phyloP scores from a whole-genome alignment of 805 yeast species.

The Wickerhamomyces bovis region DNA sequence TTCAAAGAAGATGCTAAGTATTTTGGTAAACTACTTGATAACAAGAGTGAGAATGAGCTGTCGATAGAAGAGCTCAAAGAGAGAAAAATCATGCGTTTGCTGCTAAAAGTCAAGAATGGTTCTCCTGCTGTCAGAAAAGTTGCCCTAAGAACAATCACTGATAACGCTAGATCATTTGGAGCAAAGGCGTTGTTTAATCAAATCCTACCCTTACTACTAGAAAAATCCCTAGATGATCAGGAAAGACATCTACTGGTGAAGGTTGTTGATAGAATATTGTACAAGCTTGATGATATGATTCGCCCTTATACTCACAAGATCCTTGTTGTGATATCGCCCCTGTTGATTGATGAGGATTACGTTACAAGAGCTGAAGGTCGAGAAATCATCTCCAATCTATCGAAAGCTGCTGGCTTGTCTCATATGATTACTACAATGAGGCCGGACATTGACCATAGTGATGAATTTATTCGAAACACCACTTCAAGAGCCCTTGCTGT shows the following conservation, averaged over 20 bases:
- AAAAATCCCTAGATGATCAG: conserved; percentile 65
- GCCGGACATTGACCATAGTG: conserved; percentile 76
- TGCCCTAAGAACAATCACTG: conserved; percentile 62
- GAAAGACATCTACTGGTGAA: conserved; percentile 82
- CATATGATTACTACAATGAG: conserved; percentile 73
- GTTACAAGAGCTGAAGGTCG: conserved; percentile 73
- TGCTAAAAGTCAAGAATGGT: conserved; percentile 76
- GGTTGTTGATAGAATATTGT: conserved; percentile 61
- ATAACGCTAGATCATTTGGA: conserved; percentile 59
- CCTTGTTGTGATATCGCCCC: conserved; percentile 68
- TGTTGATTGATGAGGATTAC: conserved; percentile 72
- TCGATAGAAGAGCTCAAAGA: conserved; percentile 52
- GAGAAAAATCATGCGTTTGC: conserved; percentile 51
- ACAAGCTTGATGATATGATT: conserved; percentile 56
- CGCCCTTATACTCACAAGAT: conserved; percentile 72
- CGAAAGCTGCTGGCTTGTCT: conserved; percentile 79
- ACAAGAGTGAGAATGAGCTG: conserved; percentile 28
- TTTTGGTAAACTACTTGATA: conserved; percentile 53
- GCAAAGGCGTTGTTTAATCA: conserved; percentile 62
- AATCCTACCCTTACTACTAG: conserved; percentile 71
- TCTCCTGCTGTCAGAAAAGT: conserved; percentile 58
- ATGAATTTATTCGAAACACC: conserved; percentile 71
- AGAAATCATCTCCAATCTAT: conserved; percentile 66
- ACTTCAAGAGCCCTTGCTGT: conserved; percentile 81
- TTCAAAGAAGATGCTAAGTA: conserved; percentile 69